These are phyloP conservation scores for Phyllosticta capitalensis DNA, from an alignment of 2,329 filamentous ascomycete species.

Conservation along the genomic window DNA sequence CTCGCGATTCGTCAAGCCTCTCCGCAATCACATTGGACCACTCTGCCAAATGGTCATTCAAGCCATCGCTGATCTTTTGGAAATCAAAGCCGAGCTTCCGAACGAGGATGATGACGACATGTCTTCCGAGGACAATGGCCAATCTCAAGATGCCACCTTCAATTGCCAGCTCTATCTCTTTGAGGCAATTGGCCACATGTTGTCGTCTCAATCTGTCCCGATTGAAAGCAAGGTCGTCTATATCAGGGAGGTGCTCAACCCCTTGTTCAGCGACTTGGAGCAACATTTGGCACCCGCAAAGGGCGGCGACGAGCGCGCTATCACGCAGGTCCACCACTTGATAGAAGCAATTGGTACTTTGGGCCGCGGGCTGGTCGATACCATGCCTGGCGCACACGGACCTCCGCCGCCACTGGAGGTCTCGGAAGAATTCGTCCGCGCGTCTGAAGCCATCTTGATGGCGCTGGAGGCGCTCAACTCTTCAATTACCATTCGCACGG, in stretches of 20 bases:
- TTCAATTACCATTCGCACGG: conserved; percentile 74
- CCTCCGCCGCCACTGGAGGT: conserved; percentile 54
- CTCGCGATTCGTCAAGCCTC: conserved; percentile 80
- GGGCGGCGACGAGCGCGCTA: conserved; percentile 68
- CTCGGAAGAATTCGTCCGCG: conserved; percentile 73
- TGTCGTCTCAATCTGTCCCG: conserved; percentile 68
- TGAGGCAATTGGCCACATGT: conserved; percentile 87
- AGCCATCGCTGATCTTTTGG: conserved; percentile 76
- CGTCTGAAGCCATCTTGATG: conserved; percentile 81
- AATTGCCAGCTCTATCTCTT: conserved; percentile 87
- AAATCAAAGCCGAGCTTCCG: conserved; percentile 82
- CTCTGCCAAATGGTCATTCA: conserved; percentile 87
- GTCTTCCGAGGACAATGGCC: conserved; percentile 86
- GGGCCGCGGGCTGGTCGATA: conserved; percentile 87
- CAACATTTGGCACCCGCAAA: conserved; percentile 67
- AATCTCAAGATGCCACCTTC: conserved; percentile 84
- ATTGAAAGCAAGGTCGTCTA: conserved; percentile 84
- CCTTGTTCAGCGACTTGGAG: conserved; percentile 84
- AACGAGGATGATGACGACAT: conserved; percentile 76
- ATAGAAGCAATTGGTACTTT: conserved; percentile 92
- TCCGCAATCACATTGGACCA: conserved; percentile 74
- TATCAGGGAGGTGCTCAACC: conserved; percentile 77
- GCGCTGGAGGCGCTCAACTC: conserved; percentile 76
- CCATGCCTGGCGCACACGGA: conserved; percentile 53
- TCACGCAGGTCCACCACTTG: conserved; percentile 88